These are phyloP conservation scores for Balamuthia mandrillaris DNA, from an alignment of 208 protist genomes.

Conservation along the genomic window DNA sequence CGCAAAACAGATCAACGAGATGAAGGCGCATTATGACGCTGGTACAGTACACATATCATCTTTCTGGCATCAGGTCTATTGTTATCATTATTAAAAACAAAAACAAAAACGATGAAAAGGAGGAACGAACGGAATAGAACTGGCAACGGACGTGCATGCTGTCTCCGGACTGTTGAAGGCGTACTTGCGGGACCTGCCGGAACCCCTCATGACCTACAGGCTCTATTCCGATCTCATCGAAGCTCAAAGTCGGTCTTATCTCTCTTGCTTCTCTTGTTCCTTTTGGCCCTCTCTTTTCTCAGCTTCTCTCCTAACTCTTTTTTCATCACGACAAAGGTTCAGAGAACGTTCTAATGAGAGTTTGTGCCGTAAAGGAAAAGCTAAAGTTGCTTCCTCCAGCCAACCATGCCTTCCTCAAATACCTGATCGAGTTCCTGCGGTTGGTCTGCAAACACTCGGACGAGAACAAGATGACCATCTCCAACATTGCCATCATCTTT, in stretches of 20 bases:
- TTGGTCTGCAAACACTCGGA: constrained; percentile 12
- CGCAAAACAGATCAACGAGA: constrained; percentile 6
- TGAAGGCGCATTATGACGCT: constrained; percentile 7
- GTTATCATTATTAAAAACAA: too few relatives aligned
- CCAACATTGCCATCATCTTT: constrained; percentile 23
- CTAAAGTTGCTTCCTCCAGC: not conserved
- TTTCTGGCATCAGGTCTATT: too few relatives aligned
- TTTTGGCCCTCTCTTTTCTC: not conserved
- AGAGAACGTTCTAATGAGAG: not conserved
- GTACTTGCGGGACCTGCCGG: constrained; percentile 1
- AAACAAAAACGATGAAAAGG: too few relatives aligned
- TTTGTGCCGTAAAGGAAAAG: not conserved
- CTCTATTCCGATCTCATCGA: not conserved
- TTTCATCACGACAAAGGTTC: too few relatives aligned
- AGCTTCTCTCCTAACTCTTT: too few relatives aligned
- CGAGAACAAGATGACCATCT: not conserved
- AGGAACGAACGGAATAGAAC: not conserved
- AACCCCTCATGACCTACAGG: constrained; percentile 12
- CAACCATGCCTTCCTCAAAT: not conserved
- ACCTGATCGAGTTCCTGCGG: not conserved
- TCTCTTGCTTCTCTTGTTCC: not conserved
- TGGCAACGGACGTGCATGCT: not conserved
- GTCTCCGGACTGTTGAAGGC: constrained; percentile 20
- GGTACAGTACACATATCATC: too few relatives aligned
- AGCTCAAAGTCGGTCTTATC: not conserved